Percentiles rank a stretch among this genome's conserved stretches.
Evolutionary conservation across 148 eudicot species (phyloP).

Genomic region (Hydrangea macrophylla): DNA sequence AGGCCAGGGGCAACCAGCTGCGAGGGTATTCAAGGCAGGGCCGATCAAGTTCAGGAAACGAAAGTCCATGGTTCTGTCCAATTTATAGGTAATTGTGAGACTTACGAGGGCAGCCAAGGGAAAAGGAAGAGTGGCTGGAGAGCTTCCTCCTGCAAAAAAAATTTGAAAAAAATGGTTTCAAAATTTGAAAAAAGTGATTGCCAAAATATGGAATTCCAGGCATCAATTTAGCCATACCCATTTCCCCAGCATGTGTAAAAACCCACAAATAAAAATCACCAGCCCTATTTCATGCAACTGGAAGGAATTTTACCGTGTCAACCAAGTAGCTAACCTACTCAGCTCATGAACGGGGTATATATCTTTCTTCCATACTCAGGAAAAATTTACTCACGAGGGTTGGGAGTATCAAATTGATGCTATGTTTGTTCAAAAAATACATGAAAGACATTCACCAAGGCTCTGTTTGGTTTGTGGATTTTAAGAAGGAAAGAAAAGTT

Average conservation of each 20-base stretch:
- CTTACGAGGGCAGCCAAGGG: slow-evolving; percentile 94
- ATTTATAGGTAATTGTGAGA: slow-evolving; percentile 92
- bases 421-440: neutral
- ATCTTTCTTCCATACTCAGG: neutral
- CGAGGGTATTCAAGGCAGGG: slow-evolving; percentile 65
- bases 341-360: neutral
- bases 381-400: neutral
- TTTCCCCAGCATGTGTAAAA: too few species aligned
- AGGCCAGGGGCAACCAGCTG: slow-evolving; percentile 98
- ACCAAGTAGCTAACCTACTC: neutral
- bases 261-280: neutral
- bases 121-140: slow-evolving; percentile 74
- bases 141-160: slow-evolving; percentile 58
- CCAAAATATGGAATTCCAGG: neutral
- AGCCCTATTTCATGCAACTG: neutral
- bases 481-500: too few species aligned
- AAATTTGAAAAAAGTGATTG: slow-evolving; percentile 1
- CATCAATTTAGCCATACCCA: too few species aligned
- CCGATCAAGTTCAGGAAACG: slow-evolving; percentile 76
- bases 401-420: neutral
- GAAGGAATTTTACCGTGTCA: neutral
- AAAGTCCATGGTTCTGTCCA: slow-evolving; percentile 67
- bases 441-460: neutral
- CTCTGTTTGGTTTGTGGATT: too few species aligned
- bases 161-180: neutral